Evolutionary conservation across 495 filamentous ascomycete species (phyloP).

Genomic region (Penicillium robsamsonii): DNA sequence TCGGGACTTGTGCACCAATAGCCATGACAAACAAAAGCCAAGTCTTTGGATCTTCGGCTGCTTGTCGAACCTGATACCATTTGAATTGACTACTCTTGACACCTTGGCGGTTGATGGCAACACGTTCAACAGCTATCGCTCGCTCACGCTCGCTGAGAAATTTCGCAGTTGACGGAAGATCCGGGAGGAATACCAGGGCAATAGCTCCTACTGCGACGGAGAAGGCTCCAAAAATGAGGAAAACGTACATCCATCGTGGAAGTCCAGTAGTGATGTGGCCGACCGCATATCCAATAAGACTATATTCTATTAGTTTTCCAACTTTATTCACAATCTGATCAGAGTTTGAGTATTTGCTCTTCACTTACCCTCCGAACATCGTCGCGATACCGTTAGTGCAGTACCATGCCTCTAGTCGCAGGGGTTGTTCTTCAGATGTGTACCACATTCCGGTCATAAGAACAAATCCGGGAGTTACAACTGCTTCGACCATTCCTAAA

Average conservation of each 20-base stretch:
- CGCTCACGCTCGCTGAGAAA: conserved; percentile 44
- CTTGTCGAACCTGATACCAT: conserved; percentile 48
- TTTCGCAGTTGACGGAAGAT: conserved; percentile 44
- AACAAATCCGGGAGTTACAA: conserved; percentile 56
- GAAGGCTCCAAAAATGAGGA: conserved; percentile 47
- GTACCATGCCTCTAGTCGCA: conserved; percentile 54
- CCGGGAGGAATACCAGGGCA: conserved; percentile 40
- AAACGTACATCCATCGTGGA: conserved; percentile 49
- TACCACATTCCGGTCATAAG: conserved; percentile 61
- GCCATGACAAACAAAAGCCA: conserved; percentile 46
- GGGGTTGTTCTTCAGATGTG: conserved; percentile 50
- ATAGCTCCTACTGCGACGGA: conserved; percentile 36
- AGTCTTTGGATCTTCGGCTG: conserved; percentile 47
- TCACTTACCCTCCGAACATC: conserved; percentile 50
- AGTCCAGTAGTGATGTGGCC: conserved; percentile 47
- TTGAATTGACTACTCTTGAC: conserved; percentile 50
- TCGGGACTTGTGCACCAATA: conserved; percentile 34
- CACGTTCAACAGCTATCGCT: conserved; percentile 44
- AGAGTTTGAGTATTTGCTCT: not conserved
- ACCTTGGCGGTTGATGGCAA: conserved; percentile 42
- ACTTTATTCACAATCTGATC: not conserved
- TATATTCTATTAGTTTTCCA: conserved; percentile 19
- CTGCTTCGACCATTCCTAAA: conserved; percentile 54
- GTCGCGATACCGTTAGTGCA: conserved; percentile 56
- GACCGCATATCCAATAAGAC: conserved; percentile 53